Conservation (phyloP, 208 protist genomes). For the Trichomonas gallinae region DNA sequence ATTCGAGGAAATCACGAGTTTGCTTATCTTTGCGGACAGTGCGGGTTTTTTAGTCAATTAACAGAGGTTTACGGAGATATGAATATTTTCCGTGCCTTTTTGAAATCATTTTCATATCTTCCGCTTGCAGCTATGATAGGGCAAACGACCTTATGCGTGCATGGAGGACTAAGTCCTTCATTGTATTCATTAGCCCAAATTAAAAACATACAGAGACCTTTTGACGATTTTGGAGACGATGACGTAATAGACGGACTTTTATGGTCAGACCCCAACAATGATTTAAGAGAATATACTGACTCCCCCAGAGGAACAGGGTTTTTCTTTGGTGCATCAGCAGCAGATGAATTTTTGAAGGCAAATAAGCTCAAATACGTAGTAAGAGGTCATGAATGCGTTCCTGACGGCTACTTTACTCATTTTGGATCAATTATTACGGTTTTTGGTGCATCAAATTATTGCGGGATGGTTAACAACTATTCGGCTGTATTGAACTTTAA, state of each 20-base stretch:
- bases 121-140: background rate
- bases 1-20: constrained; percentile 16
- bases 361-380: background rate
- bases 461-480: background rate
- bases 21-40: background rate
- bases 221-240: background rate
- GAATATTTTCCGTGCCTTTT: background rate
- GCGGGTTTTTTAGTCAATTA: background rate
- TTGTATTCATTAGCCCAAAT: background rate
- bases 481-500: background rate
- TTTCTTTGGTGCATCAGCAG: background rate
- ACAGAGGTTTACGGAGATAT: background rate
- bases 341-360: background rate
- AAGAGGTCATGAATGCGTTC: background rate
- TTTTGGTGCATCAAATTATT: constrained; percentile 17
- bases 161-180: background rate
- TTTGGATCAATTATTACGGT: background rate
- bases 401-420: background rate
- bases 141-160: background rate
- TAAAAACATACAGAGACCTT: background rate
- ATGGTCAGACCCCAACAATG: background rate
- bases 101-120: background rate
- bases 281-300: background rate
- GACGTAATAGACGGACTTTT: background rate
- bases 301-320: background rate